phyloP scores from a whole-genome alignment of 306 rosid species.

The Potentilla sterilis region DNA sequence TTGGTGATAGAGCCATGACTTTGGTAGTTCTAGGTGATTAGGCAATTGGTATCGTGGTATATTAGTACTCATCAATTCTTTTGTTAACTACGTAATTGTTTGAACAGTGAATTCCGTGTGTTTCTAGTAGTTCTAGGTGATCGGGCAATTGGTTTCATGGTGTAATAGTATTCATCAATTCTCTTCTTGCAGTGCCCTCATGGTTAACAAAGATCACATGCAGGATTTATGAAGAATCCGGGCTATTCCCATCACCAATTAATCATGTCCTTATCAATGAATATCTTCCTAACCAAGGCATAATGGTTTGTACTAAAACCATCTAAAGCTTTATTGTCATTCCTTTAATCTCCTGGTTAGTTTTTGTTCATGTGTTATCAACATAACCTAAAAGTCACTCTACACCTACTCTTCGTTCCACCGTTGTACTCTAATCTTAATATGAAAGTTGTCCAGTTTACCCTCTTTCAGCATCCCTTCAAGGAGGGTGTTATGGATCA shows the following conservation, averaged over 20 bases:
- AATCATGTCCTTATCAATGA: constrained; percentile 94
- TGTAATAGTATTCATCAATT: background rate
- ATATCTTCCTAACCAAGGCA: constrained; percentile 84
- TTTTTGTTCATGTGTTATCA: background rate
- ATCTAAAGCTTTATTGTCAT: constrained; percentile 15
- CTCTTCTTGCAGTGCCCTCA: constrained; percentile 56
- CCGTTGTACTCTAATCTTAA: background rate
- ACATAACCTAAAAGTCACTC: background rate
- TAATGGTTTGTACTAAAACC: constrained; percentile 58
- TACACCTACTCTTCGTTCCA: background rate
- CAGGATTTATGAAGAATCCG: constrained; percentile 56
- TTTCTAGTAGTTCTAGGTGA: too few relatives aligned
- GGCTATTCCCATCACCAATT: constrained; percentile 63
- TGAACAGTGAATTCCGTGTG: background rate
- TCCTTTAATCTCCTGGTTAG: background rate
- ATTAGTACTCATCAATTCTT: background rate
- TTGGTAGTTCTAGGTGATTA: background rate
- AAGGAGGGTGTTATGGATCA: background rate
- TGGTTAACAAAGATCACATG: constrained; percentile 73
- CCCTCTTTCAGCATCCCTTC: background rate
- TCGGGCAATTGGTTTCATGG: too few relatives aligned
- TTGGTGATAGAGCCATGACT: background rate
- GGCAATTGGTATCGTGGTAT: background rate
- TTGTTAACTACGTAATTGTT: background rate
- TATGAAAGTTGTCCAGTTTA: background rate